Conservation (phyloP, 441 rosid species). For the Syzygium malaccense region DNA sequence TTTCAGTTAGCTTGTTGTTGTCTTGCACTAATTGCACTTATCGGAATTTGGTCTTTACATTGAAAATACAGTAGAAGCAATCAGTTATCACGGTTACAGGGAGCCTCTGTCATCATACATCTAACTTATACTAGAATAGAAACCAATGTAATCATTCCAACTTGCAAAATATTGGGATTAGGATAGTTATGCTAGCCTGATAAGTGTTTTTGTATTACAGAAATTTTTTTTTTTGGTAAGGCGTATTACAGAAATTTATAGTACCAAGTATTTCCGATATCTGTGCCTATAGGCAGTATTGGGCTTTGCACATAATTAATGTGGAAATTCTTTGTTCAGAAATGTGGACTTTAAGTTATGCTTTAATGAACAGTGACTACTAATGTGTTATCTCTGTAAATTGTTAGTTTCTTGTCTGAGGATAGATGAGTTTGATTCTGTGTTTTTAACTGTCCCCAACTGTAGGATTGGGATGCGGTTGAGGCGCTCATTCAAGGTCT, state of each 20-base stretch:
- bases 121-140: background rate
- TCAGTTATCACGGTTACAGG: no score
- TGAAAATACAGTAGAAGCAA: background rate
- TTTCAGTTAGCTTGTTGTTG: background rate
- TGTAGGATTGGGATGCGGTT: background rate
- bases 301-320: background rate
- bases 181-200: no score
- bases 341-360: background rate
- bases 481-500: background rate
- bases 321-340: background rate
- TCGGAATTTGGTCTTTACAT: background rate
- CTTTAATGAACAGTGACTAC: background rate
- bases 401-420: background rate
- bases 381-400: background rate
- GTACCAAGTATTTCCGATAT: background rate
- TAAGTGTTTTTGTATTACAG: background rate
- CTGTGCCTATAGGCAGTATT: background rate
- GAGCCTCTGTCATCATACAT: no score
- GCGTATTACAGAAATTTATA: background rate
- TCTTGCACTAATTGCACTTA: background rate
- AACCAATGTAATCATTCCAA: no score
- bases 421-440: background rate
- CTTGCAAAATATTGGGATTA: no score
- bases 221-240: no score
- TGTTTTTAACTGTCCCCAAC: fast-evolving